Conservation (phyloP, 257 asterid species). For the Nicotiana sylvestris region DNA sequence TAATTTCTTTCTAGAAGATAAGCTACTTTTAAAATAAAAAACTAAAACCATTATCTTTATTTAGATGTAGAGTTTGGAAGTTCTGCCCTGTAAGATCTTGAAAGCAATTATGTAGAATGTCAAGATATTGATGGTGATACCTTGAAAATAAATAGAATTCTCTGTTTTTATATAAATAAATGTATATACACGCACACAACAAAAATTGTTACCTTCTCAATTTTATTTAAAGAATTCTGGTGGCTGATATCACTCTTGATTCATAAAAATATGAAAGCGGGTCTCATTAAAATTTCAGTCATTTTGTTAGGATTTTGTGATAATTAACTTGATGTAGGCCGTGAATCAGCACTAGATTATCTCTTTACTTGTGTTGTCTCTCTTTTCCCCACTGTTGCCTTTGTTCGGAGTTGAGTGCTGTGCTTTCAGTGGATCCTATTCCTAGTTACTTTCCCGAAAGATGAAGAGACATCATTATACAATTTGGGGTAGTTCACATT, state of each 20-base stretch:
- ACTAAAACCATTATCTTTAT: constrained; percentile 4
- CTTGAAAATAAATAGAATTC: neutral
- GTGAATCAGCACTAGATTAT: neutral
- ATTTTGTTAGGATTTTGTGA: neutral
- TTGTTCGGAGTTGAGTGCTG: neutral
- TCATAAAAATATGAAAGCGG: neutral
- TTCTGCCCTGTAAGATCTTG: neutral
- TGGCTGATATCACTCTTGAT: neutral
- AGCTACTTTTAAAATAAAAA: neutral
- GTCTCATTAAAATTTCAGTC: neutral
- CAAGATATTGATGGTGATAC: neutral
- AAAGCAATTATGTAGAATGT: neutral
- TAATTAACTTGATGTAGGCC: neutral
- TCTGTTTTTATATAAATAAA: too few species aligned
- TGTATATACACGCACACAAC: too few species aligned
- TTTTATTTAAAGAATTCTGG: neutral
- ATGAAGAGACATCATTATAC: constrained; percentile 3
- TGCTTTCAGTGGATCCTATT: neutral
- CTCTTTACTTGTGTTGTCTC: neutral
- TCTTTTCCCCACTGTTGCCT: neutral
- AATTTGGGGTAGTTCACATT: neutral
- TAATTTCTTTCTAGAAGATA: neutral
- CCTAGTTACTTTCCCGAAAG: neutral
- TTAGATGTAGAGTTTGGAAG: neutral
- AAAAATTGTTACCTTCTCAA: too few species aligned